These are phyloP conservation scores for Paramecium octaurelia DNA, from an alignment of 73 alveolate species.

Conservation along the genomic window DNA sequence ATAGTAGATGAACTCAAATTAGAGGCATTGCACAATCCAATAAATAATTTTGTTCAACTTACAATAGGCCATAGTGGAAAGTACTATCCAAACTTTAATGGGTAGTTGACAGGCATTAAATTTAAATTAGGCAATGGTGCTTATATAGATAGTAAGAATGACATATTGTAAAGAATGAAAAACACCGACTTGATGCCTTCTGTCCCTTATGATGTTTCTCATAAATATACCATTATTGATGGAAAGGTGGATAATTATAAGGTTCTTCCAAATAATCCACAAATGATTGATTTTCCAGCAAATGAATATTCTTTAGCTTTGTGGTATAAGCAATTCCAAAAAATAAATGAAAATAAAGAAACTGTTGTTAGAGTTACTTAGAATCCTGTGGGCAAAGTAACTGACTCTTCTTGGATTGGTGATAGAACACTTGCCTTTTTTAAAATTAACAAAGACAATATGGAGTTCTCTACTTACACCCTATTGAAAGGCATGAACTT, in stretches of 20 bases:
- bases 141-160: neutral
- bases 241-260: neutral
- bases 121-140: neutral
- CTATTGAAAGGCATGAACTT: neutral
- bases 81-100: slow-evolving; percentile 43
- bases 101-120: slow-evolving; percentile 8
- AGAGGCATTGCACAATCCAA: neutral
- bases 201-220: neutral
- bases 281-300: neutral
- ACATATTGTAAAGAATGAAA: neutral
- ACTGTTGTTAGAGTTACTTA: neutral
- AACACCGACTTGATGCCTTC: slow-evolving; percentile 3
- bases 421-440: neutral
- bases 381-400: neutral
- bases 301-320: slow-evolving; percentile 29
- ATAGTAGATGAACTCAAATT: neutral
- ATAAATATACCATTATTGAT: slow-evolving; percentile 19
- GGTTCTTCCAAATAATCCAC: neutral
- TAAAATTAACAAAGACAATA: neutral
- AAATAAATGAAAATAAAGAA: neutral
- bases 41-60: neutral
- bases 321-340: neutral
- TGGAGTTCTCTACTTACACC: slow-evolving; percentile 20
- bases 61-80: slow-evolving; percentile 11
- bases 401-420: neutral